Evolutionary conservation across 352 stramenopile species (phyloP).

Genomic region (Phytophthora megakarya): DNA sequence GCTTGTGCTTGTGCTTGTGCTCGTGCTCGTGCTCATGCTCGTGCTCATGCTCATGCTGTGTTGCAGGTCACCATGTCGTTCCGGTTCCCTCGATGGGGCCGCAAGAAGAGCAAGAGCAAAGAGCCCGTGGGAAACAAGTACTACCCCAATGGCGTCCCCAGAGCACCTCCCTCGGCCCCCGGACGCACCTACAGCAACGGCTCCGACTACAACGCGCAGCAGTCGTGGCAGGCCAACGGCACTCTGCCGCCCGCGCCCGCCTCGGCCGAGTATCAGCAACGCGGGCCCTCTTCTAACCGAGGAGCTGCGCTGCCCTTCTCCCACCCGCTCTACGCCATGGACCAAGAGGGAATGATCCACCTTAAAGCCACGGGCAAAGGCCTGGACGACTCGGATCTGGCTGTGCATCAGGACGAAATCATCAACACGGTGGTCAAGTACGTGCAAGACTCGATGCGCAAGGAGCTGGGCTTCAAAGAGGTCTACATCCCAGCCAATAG

Average conservation of each 20-base stretch:
- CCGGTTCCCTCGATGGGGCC: slow-evolving; percentile 69
- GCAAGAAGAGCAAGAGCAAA: slow-evolving; percentile 76
- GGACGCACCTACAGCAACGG: slow-evolving; percentile 53
- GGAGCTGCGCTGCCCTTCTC: slow-evolving; percentile 59
- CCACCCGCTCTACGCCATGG: slow-evolving; percentile 86
- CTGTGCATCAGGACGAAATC: slow-evolving; percentile 89
- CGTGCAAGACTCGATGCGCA: slow-evolving; percentile 85
- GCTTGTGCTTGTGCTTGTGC: too few relatives aligned
- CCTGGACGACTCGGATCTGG: slow-evolving; percentile 81
- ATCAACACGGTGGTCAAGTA: slow-evolving; percentile 88
- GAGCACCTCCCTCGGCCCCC: slow-evolving; percentile 48
- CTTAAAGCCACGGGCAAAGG: slow-evolving; percentile 86
- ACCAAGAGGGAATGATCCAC: slow-evolving; percentile 82
- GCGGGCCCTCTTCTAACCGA: slow-evolving; percentile 20
- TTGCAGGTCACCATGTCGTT: slow-evolving; percentile 56
- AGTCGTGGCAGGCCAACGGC: slow-evolving; percentile 34
- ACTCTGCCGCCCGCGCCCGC: slow-evolving; percentile 29
- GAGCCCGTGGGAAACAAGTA: slow-evolving; percentile 50
- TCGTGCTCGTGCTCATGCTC: slow-evolving; percentile 7
- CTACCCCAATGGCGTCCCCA: slow-evolving; percentile 30
- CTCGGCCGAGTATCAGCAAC: slow-evolving; percentile 12
- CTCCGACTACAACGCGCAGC: slow-evolving; percentile 38
- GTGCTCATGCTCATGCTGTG: slow-evolving; percentile 1
- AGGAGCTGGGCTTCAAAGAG: slow-evolving; percentile 78
- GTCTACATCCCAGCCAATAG: slow-evolving; percentile 73